Conservation (phyloP, 2,329 filamentous ascomycete genomes). For the Pyrenochaeta sp. region DNA sequence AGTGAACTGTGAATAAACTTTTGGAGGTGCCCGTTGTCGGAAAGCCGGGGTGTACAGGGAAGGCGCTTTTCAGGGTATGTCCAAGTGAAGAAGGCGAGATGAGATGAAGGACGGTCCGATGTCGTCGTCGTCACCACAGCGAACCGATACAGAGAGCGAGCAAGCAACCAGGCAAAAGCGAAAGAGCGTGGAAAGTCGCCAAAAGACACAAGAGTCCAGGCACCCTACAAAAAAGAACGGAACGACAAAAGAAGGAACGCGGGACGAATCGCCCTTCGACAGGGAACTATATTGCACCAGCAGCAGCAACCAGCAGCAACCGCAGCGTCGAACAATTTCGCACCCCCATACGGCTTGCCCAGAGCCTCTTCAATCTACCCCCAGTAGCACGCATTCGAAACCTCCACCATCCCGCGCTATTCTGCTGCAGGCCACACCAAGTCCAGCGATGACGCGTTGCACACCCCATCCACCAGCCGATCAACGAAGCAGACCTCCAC, state of each 20-base stretch:
- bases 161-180: not conserved
- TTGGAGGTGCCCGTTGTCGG: not conserved
- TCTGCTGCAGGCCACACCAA: not conserved
- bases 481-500: slow-evolving; percentile 7
- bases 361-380: slow-evolving; percentile 11
- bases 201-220: not conserved
- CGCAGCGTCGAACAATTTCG: slow-evolving; percentile 4
- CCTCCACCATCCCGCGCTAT: not conserved
- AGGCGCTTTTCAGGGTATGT: slow-evolving; percentile 11
- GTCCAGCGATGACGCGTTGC: not conserved
- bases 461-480: not conserved
- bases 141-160: slow-evolving; percentile 1
- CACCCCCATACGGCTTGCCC: slow-evolving; percentile 12
- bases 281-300: slow-evolving; percentile 16
- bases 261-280: slow-evolving; percentile 7
- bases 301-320: slow-evolving; percentile 10
- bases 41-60: slow-evolving; percentile 4
- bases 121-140: slow-evolving; percentile 12
- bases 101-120: slow-evolving; percentile 1
- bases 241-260: slow-evolving; percentile 7
- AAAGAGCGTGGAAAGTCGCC: slow-evolving; percentile 10
- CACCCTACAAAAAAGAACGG: slow-evolving; percentile 2
- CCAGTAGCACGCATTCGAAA: slow-evolving; percentile 1
- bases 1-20: not conserved
- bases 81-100: slow-evolving; percentile 9